phyloP scores from a whole-genome alignment of 495 filamentous ascomycete species.

The Sphaerosporella brunnea region DNA sequence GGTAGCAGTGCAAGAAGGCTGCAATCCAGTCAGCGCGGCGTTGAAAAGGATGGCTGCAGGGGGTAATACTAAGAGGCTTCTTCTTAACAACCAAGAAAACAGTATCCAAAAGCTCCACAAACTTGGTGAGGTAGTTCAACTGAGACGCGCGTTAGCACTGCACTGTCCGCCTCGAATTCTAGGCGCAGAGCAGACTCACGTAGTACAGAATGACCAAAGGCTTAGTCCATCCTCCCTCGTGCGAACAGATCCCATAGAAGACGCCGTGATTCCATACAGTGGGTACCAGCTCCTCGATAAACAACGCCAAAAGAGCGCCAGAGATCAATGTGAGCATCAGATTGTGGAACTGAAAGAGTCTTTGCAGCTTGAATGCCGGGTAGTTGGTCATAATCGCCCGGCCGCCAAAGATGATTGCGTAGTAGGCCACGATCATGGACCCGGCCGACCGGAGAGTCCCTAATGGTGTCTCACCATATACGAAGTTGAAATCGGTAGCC shows the following conservation, averaged over 20 bases:
- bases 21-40: conserved; percentile 18
- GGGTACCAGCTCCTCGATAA: conserved; percentile 55
- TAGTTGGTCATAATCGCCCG: conserved; percentile 55
- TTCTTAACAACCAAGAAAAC: conserved; percentile 74
- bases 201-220: conserved; percentile 63
- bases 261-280: conserved; percentile 48
- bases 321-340: conserved; percentile 59
- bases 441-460: conserved; percentile 49
- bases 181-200: conserved; percentile 39
- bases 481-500: conserved; percentile 52
- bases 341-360: conserved; percentile 64
- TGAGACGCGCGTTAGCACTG: conserved; percentile 31
- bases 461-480: conserved; percentile 48
- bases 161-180: too few relatives aligned
- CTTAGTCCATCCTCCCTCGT: conserved; percentile 60
- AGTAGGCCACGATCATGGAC: conserved; percentile 50
- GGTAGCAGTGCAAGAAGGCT: conserved; percentile 79
- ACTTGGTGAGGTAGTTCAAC: conserved; percentile 75
- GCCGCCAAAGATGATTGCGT: conserved; percentile 57
- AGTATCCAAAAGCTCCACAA: conserved; percentile 64
- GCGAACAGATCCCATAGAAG: conserved; percentile 54
- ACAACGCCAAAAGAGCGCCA: conserved; percentile 46
- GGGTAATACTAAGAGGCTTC: conserved; percentile 54
- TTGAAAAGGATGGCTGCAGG: conserved; percentile 1
- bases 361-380: conserved; percentile 46